These are phyloP conservation scores for Hepatocystis sp. DNA, from an alignment of 169 alveolate species.

Conservation along the genomic window DNA sequence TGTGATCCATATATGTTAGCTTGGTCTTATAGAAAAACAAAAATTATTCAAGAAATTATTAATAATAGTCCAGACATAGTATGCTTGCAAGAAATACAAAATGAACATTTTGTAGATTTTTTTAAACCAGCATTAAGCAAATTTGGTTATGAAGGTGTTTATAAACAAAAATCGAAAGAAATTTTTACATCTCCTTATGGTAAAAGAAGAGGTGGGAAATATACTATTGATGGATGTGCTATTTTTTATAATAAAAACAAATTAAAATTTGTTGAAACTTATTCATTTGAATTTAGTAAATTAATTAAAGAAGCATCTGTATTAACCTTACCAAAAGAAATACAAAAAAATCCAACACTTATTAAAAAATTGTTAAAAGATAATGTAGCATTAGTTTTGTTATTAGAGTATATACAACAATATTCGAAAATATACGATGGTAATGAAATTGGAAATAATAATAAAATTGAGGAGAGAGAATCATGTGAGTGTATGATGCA, in stretches of 20 bases:
- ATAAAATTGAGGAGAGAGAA: too few species aligned
- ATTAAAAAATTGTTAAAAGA: constrained; percentile 81
- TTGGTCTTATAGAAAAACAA: constrained; percentile 86
- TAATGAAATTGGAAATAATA: constrained; percentile 14
- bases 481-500: too few species aligned
- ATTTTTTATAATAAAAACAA: constrained; percentile 81
- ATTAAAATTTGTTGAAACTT: constrained; percentile 80
- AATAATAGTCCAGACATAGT: constrained; percentile 84
- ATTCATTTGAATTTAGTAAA: constrained; percentile 83
- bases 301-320: constrained; percentile 83
- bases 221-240: constrained; percentile 87
- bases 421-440: constrained; percentile 34
- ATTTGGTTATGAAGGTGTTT: constrained; percentile 84
- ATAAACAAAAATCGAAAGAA: constrained; percentile 86
- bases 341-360: constrained; percentile 79
- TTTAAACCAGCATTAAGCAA: constrained; percentile 80
- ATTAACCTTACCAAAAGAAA: constrained; percentile 80
- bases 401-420: constrained; percentile 77
- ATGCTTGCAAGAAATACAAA: constrained; percentile 86
- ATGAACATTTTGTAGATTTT: constrained; percentile 86
- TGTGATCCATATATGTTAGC: constrained; percentile 88
- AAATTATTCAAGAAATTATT: constrained; percentile 85
- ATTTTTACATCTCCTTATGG: constrained; percentile 85
- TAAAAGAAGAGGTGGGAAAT: constrained; percentile 84
- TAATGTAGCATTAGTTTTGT: constrained; percentile 83